Conservation (phyloP, 106 monocot genomes). For the Dioscorea zingiberensis region DNA sequence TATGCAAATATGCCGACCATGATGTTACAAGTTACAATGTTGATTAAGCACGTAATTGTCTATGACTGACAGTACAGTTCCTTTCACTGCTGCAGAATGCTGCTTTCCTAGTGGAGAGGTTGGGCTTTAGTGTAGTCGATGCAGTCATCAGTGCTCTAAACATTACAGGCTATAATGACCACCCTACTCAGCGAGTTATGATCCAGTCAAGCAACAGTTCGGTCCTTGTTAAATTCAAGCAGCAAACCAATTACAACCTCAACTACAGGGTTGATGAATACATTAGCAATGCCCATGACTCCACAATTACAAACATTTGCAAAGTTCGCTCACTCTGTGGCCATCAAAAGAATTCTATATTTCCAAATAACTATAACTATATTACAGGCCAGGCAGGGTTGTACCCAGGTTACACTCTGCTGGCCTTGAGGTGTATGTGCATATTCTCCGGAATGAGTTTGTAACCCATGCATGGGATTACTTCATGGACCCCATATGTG, state of each 20-base stretch:
- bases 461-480: no score
- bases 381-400: conserved; percentile 24
- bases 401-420: conserved; percentile 30
- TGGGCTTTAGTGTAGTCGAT: no score
- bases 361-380: conserved; percentile 17
- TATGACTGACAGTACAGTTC: not conserved
- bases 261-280: conserved; percentile 44
- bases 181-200: no score
- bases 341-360: conserved; percentile 35
- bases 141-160: no score
- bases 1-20: no score
- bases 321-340: conserved; percentile 48
- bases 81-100: conserved; percentile 13
- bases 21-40: no score
- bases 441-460: no score
- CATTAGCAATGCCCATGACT: conserved; percentile 31
- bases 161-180: no score
- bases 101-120: no score
- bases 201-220: conserved; percentile 71
- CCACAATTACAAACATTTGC: conserved; percentile 56
- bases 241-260: conserved; percentile 45
- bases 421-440: conserved; percentile 59
- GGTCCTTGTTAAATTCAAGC: conserved; percentile 50
- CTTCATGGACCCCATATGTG: no score
- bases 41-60: no score